phyloP scores from a whole-genome alignment of 208 protist genomes.

The Porcisia hertigi region DNA sequence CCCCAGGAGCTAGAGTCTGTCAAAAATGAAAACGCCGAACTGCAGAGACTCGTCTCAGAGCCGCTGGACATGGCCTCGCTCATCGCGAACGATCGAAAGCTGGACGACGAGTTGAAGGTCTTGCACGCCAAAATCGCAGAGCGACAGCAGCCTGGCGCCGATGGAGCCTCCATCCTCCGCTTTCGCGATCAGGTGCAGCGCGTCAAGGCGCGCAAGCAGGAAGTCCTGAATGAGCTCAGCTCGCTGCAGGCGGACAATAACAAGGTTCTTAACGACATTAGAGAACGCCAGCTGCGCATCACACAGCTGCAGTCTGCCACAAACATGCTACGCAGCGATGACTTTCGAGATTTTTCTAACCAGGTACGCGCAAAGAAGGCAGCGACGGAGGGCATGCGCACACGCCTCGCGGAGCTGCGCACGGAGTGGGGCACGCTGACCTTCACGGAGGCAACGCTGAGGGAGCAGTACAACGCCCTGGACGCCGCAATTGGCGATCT shows the following conservation, averaged over 20 bases:
- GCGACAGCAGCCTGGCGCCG: constrained; percentile 67
- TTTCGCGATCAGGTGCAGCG: constrained; percentile 87
- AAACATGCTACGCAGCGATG: constrained; percentile 87
- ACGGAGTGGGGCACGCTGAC: constrained; percentile 87
- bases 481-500: constrained; percentile 74
- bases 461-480: constrained; percentile 71
- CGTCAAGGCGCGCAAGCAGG: constrained; percentile 65
- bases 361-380: constrained; percentile 85
- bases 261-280: constrained; percentile 64
- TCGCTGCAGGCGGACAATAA: constrained; percentile 82
- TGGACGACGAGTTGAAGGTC: constrained; percentile 68
- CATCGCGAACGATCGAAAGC: constrained; percentile 54
- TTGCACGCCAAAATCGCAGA: constrained; percentile 65
- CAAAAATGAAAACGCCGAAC: constrained; percentile 73
- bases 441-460: constrained; percentile 81
- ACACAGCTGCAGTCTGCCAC: constrained; percentile 73
- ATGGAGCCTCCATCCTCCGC: constrained; percentile 75
- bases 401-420: constrained; percentile 75
- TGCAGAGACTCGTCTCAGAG: constrained; percentile 79
- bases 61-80: constrained; percentile 81
- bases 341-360: constrained; percentile 84
- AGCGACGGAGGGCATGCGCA: constrained; percentile 81
- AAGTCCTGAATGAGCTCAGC: constrained; percentile 68
- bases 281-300: constrained; percentile 76
- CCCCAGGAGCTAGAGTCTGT: constrained; percentile 81